Evolutionary conservation across 495 filamentous ascomycete species (phyloP).

Genomic region (Podospora anserina): DNA sequence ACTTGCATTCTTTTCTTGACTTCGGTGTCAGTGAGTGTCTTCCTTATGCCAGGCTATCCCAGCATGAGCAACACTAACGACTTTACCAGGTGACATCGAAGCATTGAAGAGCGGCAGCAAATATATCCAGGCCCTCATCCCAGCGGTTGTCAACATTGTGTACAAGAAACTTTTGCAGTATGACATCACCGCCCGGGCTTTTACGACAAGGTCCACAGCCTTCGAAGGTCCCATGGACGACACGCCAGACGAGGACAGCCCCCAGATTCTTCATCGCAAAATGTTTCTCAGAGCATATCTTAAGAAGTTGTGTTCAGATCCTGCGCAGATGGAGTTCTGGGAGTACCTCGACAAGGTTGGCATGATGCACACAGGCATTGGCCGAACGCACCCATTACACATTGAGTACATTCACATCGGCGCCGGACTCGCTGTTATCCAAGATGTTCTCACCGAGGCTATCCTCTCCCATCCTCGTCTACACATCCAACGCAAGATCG

Average conservation of each 20-base stretch:
- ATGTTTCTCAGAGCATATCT: constrained; percentile 72
- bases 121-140: constrained; percentile 72
- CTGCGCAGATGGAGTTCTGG: constrained; percentile 71
- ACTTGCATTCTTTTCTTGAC: constrained; percentile 69
- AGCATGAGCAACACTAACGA: neutral
- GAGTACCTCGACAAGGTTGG: constrained; percentile 77
- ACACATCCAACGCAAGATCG: constrained; percentile 60
- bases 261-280: constrained; percentile 71
- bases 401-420: constrained; percentile 76
- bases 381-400: constrained; percentile 61
- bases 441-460: constrained; percentile 71
- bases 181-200: constrained; percentile 71
- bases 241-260: constrained; percentile 58
- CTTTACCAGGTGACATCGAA: constrained; percentile 58
- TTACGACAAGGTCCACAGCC: constrained; percentile 63
- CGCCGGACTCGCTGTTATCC: constrained; percentile 63
- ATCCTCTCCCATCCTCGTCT: constrained; percentile 67
- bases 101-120: constrained; percentile 62
- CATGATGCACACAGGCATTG: constrained; percentile 68
- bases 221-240: constrained; percentile 61
- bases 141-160: constrained; percentile 69
- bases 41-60: neutral
- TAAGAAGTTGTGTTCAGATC: constrained; percentile 65
- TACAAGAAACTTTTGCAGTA: constrained; percentile 71
- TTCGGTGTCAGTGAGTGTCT: constrained; percentile 59